Base-by-base conservation (phyloP, 352 stramenopile genomes). In the Phytophthora sojae region DNA sequence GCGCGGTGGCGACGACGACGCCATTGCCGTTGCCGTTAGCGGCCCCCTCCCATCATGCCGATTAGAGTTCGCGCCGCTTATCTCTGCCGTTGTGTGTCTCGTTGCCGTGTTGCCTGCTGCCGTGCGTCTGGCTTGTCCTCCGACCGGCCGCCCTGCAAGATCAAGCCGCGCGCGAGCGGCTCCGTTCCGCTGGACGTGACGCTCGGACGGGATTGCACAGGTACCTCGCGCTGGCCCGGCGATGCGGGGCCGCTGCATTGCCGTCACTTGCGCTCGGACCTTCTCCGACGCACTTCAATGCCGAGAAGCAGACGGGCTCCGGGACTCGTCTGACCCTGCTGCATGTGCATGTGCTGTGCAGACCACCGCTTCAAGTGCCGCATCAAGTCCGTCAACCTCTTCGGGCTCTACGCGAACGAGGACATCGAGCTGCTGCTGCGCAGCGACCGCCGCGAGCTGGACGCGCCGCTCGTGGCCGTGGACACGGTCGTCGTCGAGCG, bases 401-500 rank as follows among this genome's bases (percentile, higher is more conserved):
- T 88, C 65, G 83, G 78, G 21, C 60, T 94, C 17, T 92, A 91
- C 69, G 67, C 76, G 39, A 81, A 83, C 39, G 76, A 90, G 25
- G 84, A 91, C 67, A 86, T 94, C 30, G 86, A 89, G 47, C 52
- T 56, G 30, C 64, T 89, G 35, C 65, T 92, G 35, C 60, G 61
- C 14, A 76, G 68, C 29, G 69, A 74, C 12, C 63, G 44, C 23
- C 37, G 75, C 29, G 69, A 71, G 51, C 58, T 64, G 26, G 37
- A 56, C 44, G 58, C 60, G 29, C 81, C 86, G 23, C 83, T 89
- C 54, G 68, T 91, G 19, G 74, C 78, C 23, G 68, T 92, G 23
- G 86, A 94, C 65, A 83, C 86, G 21, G 58, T 90, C n/a, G 84
- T 94, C 17, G 74, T 94, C 30, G 86, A 94, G 75, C 69, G 78